Evolutionary conservation across 1,284 basidiomycete species (phyloP), one percentile per base, ranked within the genome.

Genomic region (Ceratobasidium sp.): DNA sequence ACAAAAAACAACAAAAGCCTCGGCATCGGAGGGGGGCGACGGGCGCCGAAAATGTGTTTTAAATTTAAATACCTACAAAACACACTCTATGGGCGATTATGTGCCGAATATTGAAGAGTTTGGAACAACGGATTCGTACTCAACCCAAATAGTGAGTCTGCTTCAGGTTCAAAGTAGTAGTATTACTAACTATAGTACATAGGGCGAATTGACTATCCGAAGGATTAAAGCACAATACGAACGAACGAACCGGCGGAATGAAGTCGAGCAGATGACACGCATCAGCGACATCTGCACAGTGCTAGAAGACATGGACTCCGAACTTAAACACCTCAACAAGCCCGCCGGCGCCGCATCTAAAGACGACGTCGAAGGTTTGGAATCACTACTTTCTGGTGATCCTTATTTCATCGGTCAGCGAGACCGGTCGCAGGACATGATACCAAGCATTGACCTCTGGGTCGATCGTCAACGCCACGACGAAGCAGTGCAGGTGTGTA

Each of bases 201-300:
- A 83, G 82, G 82, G 81, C 1, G 81, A 83, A 55, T 68, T 81
- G 0, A 77, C 79, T 33, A 81, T 80, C 76, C 68, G 76, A 10
- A 42, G 23, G 2, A 64, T 70, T 12, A 82, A 82, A 28, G 49
- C 28, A 39, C 68, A 70, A 56, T 70, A 70, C 39, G 6, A 12
- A 7, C 51, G 39, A 53, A 70, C 68, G n/a, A 70, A 56, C 51
- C 12, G 23, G 26, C 51, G 51, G 3, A 20, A 70, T 39, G 28
- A 23, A 4, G 40, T 73, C 28, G 44, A 64, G n/a, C 58, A 73
- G 58, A 64, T 64, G 68, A 70, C 68, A 7, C n/a, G 33, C 12
- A 49, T 68, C 28, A n/a, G 10, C 28, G 28, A 68, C 10, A 68
- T 49, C 18, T 23, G 9, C 3, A 33, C 26, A 13, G 44, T 51